Evolutionary conservation across 1,284 basidiomycete genomes (phyloP).

Genomic region (Cutaneotrichosporon dermatis): DNA sequence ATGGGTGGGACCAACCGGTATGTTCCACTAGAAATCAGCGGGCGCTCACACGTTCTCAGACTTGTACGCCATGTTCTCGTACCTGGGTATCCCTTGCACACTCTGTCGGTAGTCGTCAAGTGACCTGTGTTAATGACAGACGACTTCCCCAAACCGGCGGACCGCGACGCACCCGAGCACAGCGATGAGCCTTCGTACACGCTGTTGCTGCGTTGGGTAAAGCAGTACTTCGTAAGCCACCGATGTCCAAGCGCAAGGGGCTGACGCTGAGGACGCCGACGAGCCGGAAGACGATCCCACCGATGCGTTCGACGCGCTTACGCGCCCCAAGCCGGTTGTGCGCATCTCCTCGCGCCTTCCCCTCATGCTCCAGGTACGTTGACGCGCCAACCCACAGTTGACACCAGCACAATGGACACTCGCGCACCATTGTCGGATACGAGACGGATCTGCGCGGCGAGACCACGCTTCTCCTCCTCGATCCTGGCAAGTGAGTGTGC

Average conservation of each 20-base stretch:
- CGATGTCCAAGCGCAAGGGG: neutral
- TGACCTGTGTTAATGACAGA: slow-evolving; percentile 19
- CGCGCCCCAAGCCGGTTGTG: slow-evolving; percentile 40
- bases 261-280: slow-evolving; percentile 8
- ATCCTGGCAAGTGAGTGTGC: slow-evolving; percentile 63
- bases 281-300: neutral
- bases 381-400: neutral
- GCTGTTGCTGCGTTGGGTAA: slow-evolving; percentile 37
- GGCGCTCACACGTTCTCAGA: slow-evolving; percentile 48
- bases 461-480: slow-evolving; percentile 66
- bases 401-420: slow-evolving; percentile 70
- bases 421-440: slow-evolving; percentile 75
- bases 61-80: slow-evolving; percentile 44
- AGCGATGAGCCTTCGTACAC: slow-evolving; percentile 24
- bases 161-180: slow-evolving; percentile 1
- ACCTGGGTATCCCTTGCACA: slow-evolving; percentile 60
- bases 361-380: slow-evolving; percentile 59
- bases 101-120: slow-evolving; percentile 23
- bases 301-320: slow-evolving; percentile 27
- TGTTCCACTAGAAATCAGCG: slow-evolving; percentile 13
- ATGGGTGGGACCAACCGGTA: slow-evolving; percentile 76
- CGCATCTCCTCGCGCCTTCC: slow-evolving; percentile 63
- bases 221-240: slow-evolving; percentile 40
- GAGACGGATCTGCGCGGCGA: slow-evolving; percentile 60
- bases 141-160: slow-evolving; percentile 41